These are phyloP conservation scores for Aspergillus conjunctus DNA, from an alignment of 495 filamentous ascomycete species.

Conservation along the genomic window DNA sequence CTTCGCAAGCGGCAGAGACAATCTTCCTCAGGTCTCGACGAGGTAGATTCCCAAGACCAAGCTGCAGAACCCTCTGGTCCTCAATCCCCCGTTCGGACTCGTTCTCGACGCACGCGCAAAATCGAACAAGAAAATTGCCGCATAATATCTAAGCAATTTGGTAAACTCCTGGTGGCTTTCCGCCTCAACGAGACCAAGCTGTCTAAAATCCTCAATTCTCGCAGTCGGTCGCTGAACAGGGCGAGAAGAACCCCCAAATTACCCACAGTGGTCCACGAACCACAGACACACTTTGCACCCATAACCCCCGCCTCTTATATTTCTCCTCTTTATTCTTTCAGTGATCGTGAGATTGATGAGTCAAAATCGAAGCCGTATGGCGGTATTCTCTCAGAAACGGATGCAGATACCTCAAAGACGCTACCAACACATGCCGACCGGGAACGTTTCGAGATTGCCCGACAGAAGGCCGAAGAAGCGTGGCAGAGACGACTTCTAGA, in stretches of 20 bases:
- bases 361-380: constrained; percentile 92
- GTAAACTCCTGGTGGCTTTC: constrained; percentile 60
- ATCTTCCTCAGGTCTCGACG: constrained; percentile 33
- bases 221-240: constrained; percentile 37
- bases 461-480: constrained; percentile 85
- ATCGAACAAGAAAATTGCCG: constrained; percentile 41
- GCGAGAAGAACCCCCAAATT: constrained; percentile 43
- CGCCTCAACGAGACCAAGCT: constrained; percentile 61
- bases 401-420: constrained; percentile 89
- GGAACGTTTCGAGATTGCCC: constrained; percentile 81
- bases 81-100: constrained; percentile 34
- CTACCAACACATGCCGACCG: constrained; percentile 78
- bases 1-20: constrained; percentile 51
- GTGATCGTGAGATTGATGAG: constrained; percentile 86
- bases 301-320: constrained; percentile 57
- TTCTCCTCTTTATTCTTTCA: constrained; percentile 78
- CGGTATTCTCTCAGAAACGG: constrained; percentile 83
- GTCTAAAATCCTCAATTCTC: constrained; percentile 54
- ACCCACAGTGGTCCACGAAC: constrained; percentile 36
- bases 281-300: constrained; percentile 50
- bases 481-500: constrained; percentile 69
- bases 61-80: constrained; percentile 27
- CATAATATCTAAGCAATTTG: constrained; percentile 37
- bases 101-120: constrained; percentile 42
- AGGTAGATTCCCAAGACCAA: constrained; percentile 24